phyloP scores from a whole-genome alignment of 2,329 filamentous ascomycete species.

The Xylaria sp. region DNA sequence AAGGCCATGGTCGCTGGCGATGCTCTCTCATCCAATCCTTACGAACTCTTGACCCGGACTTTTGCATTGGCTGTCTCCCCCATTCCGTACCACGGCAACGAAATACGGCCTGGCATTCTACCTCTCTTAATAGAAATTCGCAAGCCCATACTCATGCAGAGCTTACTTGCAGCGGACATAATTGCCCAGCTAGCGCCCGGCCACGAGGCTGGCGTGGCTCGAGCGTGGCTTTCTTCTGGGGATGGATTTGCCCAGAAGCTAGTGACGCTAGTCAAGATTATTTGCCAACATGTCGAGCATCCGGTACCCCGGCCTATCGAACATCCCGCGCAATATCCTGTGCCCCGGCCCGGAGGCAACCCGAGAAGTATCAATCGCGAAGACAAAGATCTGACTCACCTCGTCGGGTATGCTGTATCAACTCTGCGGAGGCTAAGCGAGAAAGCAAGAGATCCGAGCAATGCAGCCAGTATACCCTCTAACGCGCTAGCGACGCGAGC shows the following conservation, averaged over 20 bases:
- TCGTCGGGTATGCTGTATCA: conserved; percentile 74
- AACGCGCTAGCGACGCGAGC: conserved; percentile 74
- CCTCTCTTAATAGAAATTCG: conserved; percentile 80
- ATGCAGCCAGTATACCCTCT: conserved; percentile 65
- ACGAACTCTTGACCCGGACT: conserved; percentile 84
- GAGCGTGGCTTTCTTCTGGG: conserved; percentile 82
- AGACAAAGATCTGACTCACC: conserved; percentile 67
- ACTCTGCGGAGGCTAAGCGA: conserved; percentile 76
- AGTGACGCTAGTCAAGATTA: conserved; percentile 76
- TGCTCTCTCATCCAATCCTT: conserved; percentile 69
- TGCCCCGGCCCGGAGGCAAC: conserved; percentile 51
- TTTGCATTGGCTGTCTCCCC: conserved; percentile 90
- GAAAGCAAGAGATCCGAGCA: conserved; percentile 70
- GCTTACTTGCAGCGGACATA: conserved; percentile 89
- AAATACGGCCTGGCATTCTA: conserved; percentile 68
- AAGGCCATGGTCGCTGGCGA: conserved; percentile 83
- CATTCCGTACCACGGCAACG: conserved; percentile 73
- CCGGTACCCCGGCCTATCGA: conserved; percentile 53
- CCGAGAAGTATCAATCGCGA: conserved; percentile 52
- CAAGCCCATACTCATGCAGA: conserved; percentile 92
- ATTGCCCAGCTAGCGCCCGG: conserved; percentile 78
- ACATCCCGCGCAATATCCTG: conserved; percentile 51
- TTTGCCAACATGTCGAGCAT: conserved; percentile 73
- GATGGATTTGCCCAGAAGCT: conserved; percentile 87
- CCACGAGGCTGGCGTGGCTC: conserved; percentile 77